These are phyloP conservation scores for Nepenthes gracilis DNA, from an alignment of 148 eudicot genomes.

Conservation along the genomic window DNA sequence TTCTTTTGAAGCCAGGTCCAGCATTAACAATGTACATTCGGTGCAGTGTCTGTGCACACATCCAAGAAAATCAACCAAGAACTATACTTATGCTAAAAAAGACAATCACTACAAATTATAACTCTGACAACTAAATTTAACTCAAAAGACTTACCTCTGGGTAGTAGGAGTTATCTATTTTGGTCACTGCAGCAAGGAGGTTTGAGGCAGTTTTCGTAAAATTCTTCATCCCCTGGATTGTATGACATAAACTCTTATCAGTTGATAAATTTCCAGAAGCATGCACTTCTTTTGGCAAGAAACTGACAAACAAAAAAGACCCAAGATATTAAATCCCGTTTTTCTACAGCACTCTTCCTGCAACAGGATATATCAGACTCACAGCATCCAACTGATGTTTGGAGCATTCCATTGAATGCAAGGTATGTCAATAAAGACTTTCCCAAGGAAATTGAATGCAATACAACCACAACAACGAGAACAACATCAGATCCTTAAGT, in stretches of 20 bases:
- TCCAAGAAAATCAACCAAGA: not conserved
- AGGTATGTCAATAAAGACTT: too few species aligned
- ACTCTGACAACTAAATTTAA: not conserved
- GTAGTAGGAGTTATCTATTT: constrained; percentile 53
- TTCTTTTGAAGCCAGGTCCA: constrained; percentile 58
- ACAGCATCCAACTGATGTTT: too few species aligned
- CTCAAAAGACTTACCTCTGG: constrained; percentile 48
- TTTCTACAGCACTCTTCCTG: too few species aligned
- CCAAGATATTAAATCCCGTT: too few species aligned
- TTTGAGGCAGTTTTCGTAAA: constrained; percentile 51
- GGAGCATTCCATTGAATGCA: too few species aligned
- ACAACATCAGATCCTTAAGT: too few species aligned
- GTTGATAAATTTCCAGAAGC: not conserved
- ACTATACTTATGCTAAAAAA: not conserved
- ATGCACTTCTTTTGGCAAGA: not conserved
- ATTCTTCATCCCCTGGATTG: constrained; percentile 57
- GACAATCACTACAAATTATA: not conserved
- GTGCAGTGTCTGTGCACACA: constrained; percentile 47
- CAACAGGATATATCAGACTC: too few species aligned
- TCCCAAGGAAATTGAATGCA: too few species aligned
- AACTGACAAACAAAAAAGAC: too few species aligned
- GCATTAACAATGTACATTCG: constrained; percentile 78
- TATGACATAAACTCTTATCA: not conserved
- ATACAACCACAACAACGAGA: too few species aligned
- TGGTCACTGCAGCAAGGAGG: constrained; percentile 50